Evolutionary conservation across 192 early-diverging fungal genomes (phyloP), one percentile per base, ranked within the genome.

Genomic region (Coemansia sp.): DNA sequence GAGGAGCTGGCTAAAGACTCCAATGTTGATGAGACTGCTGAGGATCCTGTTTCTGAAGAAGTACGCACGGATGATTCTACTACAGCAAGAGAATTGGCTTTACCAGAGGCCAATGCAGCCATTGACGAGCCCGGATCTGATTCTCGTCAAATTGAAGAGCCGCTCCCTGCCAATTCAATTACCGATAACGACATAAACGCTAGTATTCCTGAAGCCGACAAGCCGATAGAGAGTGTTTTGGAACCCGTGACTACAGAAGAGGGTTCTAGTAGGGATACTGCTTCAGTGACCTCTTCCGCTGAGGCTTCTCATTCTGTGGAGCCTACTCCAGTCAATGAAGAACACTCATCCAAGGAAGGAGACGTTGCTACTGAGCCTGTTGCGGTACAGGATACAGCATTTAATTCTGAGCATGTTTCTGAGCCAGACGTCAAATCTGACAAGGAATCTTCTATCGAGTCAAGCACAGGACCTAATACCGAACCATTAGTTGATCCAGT

Each of bases 41-140:
- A 62, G 7, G 72, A 61, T 42, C 13, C 64, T 12, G 61, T 58
- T 40, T 47, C 40, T 6, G 71, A 66, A 15, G 61, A 15, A 63
- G 37, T n/a, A 6, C 47, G 2, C 12, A n/a, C 12, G n/a, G 15
- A 6, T n/a, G 15, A 48, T 48, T 6, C 47, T 48, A 3, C 6
- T 6, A 13, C 57, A 26, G 39, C 18, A 0, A 16, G 5, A 8
- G 62, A 66, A 15, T 41, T 61, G 49, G 32, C 36, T 36, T 7
- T 51, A 10, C 16, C 48, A 1, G 61, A 51, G 9, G 41, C 19
- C 36, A 18, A 18, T 21, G 22, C 19, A 5, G 65, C 15, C 22
- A 61, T 16, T 42, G 47, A 41, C 8, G 57, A 62, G 36, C 6
- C 51, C 0, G 40, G 26, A 26, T 26, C 26, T 26, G 26, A 26